phyloP scores from a whole-genome alignment of 1,284 basidiomycete genomes.

The Ceratobasidium sp. region DNA sequence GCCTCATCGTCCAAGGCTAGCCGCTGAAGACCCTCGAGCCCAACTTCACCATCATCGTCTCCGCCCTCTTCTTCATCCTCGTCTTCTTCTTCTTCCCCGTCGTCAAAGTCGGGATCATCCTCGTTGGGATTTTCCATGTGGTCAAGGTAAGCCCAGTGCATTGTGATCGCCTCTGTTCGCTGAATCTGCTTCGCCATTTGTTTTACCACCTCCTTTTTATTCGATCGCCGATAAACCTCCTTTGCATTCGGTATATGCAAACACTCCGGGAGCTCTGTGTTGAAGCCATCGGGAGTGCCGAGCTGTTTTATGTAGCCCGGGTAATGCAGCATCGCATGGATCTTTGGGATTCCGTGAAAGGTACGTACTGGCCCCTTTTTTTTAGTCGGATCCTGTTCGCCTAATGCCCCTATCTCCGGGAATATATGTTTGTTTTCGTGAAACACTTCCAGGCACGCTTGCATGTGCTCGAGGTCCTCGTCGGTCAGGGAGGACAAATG shows the following conservation, averaged over 20 bases:
- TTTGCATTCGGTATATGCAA: slow-evolving; percentile 46
- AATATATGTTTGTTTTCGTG: slow-evolving; percentile 58
- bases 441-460: slow-evolving; percentile 54
- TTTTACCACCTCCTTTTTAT: slow-evolving; percentile 6
- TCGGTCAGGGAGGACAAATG: slow-evolving; percentile 35
- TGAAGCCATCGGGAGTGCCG: slow-evolving; percentile 39
- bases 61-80: too few relatives aligned
- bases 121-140: too few relatives aligned
- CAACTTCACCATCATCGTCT: too few relatives aligned
- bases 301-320: background rate
- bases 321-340: slow-evolving; percentile 46
- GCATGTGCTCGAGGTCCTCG: slow-evolving; percentile 56
- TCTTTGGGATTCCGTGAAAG: slow-evolving; percentile 54
- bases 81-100: too few relatives aligned
- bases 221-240: slow-evolving; percentile 33
- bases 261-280: slow-evolving; percentile 45
- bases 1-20: too few relatives aligned
- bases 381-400: background rate
- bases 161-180: too few relatives aligned
- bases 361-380: slow-evolving; percentile 57
- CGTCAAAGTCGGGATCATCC: too few relatives aligned
- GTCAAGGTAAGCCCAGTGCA: too few relatives aligned
- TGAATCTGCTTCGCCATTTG: slow-evolving; percentile 36
- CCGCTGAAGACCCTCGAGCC: too few relatives aligned
- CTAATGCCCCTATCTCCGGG: slow-evolving; percentile 52